A percentile compares a stretch with the other conserved stretches of the same genome.
phyloP scores from a whole-genome alignment of 345 rosid genomes.

The Corchorus olitorius region DNA sequence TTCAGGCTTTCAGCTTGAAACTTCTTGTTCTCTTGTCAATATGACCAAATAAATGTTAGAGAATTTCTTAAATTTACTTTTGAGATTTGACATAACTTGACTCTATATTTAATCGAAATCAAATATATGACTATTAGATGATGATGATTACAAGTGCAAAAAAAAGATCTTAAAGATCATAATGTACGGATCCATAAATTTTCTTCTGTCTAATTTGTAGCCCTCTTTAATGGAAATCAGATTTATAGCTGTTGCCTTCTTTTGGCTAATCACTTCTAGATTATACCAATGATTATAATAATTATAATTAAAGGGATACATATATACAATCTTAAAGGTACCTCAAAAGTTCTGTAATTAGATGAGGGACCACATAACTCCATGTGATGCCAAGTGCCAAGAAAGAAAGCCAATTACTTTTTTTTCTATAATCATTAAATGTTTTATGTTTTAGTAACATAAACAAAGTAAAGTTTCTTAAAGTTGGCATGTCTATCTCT shows the following conservation, averaged over 20 bases:
- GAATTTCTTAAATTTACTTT: no score
- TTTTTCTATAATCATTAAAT: not conserved
- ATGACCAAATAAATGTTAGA: no score
- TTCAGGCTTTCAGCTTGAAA: no score
- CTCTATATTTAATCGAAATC: no score
- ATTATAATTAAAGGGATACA: not conserved
- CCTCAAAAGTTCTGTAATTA: slow-evolving; percentile 8
- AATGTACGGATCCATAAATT: not conserved
- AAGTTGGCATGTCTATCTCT: slow-evolving; percentile 16
- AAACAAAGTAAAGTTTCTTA: not conserved
- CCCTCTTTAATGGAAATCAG: not conserved
- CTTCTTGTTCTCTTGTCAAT: no score
- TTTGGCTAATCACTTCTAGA: not conserved
- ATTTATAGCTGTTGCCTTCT: not conserved
- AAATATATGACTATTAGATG: no score
- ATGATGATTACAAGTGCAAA: no score
- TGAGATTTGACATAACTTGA: no score
- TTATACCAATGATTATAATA: not conserved
- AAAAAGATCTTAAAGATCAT: no score
- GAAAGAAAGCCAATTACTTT: slow-evolving; percentile 20
- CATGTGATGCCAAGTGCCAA: slow-evolving; percentile 28
- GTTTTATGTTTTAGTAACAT: not conserved
- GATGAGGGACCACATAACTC: slow-evolving; percentile 18
- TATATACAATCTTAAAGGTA: slow-evolving; percentile 10
- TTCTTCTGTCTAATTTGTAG: not conserved